These are phyloP conservation scores for Phaeomoniella chlamydospora DNA, from an alignment of 2,329 filamentous ascomycete genomes.

Conservation along the genomic window DNA sequence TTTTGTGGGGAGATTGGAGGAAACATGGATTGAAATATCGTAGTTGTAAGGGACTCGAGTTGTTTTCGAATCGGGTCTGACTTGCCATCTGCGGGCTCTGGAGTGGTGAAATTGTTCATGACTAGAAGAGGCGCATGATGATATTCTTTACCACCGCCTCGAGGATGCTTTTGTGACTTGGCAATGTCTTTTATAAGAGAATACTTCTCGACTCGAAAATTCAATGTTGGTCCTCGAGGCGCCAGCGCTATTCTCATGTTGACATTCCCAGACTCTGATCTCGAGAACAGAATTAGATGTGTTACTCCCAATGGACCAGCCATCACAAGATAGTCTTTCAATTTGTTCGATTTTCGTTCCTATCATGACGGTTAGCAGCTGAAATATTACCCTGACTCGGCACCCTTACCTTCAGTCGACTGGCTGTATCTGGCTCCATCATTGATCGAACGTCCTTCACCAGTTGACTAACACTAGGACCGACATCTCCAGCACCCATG, in stretches of 20 bases:
- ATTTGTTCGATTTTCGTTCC: slow-evolving; percentile 74
- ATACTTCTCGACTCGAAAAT: slow-evolving; percentile 91
- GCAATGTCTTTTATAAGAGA: slow-evolving; percentile 84
- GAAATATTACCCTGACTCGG: background rate
- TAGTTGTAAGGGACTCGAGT: slow-evolving; percentile 82
- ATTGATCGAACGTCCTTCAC: slow-evolving; percentile 81
- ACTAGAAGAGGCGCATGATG: slow-evolving; percentile 77
- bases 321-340: slow-evolving; percentile 92
- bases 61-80: slow-evolving; percentile 69
- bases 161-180: slow-evolving; percentile 68
- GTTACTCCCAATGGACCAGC: slow-evolving; percentile 84
- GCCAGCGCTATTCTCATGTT: slow-evolving; percentile 80
- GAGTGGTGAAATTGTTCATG: slow-evolving; percentile 90
- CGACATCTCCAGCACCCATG: slow-evolving; percentile 86
- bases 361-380: slow-evolving; percentile 9
- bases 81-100: slow-evolving; percentile 38
- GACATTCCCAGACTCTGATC: slow-evolving; percentile 78
- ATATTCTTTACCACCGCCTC: slow-evolving; percentile 72
- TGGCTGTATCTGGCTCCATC: slow-evolving; percentile 92
- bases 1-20: slow-evolving; percentile 87
- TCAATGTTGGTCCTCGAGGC: slow-evolving; percentile 78
- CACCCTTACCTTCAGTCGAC: slow-evolving; percentile 52
- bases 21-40: slow-evolving; percentile 91
- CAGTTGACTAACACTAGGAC: slow-evolving; percentile 78
- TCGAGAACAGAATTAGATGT: slow-evolving; percentile 84